Conservation (phyloP, 78 protist species). For the Cavenderia fasciculata region DNA sequence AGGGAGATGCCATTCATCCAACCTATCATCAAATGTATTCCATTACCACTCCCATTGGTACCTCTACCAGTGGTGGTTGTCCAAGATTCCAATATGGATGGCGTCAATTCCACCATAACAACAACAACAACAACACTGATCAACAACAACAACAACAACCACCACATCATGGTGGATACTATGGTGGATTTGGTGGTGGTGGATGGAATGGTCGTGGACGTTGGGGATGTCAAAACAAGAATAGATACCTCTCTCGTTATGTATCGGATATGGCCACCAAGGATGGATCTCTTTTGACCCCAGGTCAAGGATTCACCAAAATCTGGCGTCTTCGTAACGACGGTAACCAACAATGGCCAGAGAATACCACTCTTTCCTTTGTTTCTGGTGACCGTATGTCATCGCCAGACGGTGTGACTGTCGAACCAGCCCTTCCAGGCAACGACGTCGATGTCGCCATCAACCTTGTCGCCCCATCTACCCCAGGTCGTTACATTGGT, state of each 20-base stretch:
- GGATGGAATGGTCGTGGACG: conserved; percentile 25
- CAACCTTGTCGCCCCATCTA: conserved; percentile 59
- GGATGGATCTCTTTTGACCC: conserved; percentile 74
- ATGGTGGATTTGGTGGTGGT: no score
- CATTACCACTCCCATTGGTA: conserved; percentile 36
- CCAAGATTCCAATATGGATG: no score
- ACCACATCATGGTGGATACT: neutral
- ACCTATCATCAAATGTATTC: conserved; percentile 41
- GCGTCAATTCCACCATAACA: neutral
- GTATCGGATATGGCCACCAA: conserved; percentile 68
- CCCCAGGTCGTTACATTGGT: conserved; percentile 69
- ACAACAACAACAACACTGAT: neutral
- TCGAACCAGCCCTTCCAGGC: conserved; percentile 38
- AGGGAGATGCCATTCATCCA: conserved; percentile 44
- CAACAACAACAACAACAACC: neutral
- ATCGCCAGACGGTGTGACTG: neutral
- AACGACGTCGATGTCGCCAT: conserved; percentile 54
- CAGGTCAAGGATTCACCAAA: conserved; percentile 58
- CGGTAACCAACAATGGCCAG: conserved; percentile 75
- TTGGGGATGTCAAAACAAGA: conserved; percentile 15
- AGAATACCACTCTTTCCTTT: conserved; percentile 44
- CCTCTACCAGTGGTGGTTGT: no score
- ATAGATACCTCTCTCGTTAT: conserved; percentile 48
- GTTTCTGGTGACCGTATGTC: conserved; percentile 67
- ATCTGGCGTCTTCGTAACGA: conserved; percentile 79